A percentile compares a stretch with the other conserved stretches of the same genome.
phyloP scores from a whole-genome alignment of 2,329 filamentous ascomycete species.

The Claviceps arundinis region DNA sequence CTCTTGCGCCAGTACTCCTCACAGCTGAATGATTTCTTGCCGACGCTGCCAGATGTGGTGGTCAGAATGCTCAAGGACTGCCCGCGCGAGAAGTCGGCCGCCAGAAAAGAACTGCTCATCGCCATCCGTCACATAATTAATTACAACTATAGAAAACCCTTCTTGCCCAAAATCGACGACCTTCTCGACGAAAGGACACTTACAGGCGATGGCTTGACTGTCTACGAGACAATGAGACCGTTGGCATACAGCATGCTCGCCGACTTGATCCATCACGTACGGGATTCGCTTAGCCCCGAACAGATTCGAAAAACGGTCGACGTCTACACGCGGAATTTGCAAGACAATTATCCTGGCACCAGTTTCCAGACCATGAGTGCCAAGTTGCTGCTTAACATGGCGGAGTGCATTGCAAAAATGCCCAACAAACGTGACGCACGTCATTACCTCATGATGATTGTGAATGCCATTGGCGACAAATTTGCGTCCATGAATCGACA shows the following conservation, averaged over 20 bases:
- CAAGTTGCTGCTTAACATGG: slow-evolving; percentile 93
- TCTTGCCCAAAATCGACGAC: slow-evolving; percentile 87
- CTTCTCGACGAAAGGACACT: slow-evolving; percentile 86
- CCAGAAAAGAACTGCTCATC: slow-evolving; percentile 87
- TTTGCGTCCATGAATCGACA: slow-evolving; percentile 97
- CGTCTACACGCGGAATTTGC: slow-evolving; percentile 91
- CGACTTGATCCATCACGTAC: slow-evolving; percentile 92
- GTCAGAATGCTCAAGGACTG: slow-evolving; percentile 88
- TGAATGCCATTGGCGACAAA: slow-evolving; percentile 96
- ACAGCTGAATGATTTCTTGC: slow-evolving; percentile 78
- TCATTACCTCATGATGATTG: slow-evolving; percentile 90
- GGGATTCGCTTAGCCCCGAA: slow-evolving; percentile 73
- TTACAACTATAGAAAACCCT: slow-evolving; percentile 95
- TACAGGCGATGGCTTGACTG: slow-evolving; percentile 89
- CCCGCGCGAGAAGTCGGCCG: slow-evolving; percentile 82
- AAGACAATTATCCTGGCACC: slow-evolving; percentile 91
- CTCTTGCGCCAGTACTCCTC: slow-evolving; percentile 77
- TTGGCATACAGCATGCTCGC: slow-evolving; percentile 97
- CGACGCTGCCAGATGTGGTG: slow-evolving; percentile 73
- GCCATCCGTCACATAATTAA: slow-evolving; percentile 98
- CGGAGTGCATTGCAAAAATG: slow-evolving; percentile 90
- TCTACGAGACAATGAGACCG: slow-evolving; percentile 91
- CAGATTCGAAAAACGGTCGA: slow-evolving; percentile 94
- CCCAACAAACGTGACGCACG: slow-evolving; percentile 88
- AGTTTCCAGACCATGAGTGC: slow-evolving; percentile 99